phyloP scores from a whole-genome alignment of 495 filamentous ascomycete genomes.

The Viridothelium virens region DNA sequence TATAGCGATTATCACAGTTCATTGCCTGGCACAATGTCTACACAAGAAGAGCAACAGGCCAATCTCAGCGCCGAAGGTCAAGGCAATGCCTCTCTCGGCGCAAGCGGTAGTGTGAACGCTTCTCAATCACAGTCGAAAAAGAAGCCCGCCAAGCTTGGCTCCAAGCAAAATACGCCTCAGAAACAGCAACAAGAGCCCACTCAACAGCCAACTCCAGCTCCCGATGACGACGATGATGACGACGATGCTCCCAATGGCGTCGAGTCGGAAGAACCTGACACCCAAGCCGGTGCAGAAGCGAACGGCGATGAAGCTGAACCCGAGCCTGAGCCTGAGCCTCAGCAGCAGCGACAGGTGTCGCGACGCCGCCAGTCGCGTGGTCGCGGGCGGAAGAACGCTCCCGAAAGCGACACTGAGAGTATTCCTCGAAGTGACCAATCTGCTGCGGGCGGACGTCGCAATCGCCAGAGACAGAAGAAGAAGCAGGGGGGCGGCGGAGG shows the following conservation, averaged over 20 bases:
- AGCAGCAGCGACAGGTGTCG: constrained; percentile 25
- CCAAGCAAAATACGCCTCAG: constrained; percentile 26
- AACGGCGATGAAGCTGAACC: constrained; percentile 20
- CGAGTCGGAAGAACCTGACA: constrained; percentile 23
- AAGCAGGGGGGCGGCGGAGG: constrained; percentile 25
- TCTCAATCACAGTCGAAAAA: constrained; percentile 31
- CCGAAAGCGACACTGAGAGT: constrained; percentile 33
- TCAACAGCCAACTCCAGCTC: constrained; percentile 37
- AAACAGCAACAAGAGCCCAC: constrained; percentile 19
- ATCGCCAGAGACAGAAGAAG: constrained; percentile 34
- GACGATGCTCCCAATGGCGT: constrained; percentile 17
- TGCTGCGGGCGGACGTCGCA: constrained; percentile 34
- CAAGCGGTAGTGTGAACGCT: constrained; percentile 26
- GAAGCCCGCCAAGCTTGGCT: constrained; percentile 38
- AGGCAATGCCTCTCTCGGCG: constrained; percentile 28
- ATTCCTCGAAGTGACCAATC: constrained; percentile 34
- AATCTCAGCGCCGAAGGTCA: constrained; percentile 32
- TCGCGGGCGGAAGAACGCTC: constrained; percentile 30
- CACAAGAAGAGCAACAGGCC: constrained; percentile 32
- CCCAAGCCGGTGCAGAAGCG: constrained; percentile 24
- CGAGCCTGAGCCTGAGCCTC: constrained; percentile 28
- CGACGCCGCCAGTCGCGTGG: constrained; percentile 37
- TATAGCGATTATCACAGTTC: not conserved
- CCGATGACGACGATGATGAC: constrained; percentile 28
- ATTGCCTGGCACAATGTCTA: constrained; percentile 20